A percentile compares a stretch with the other conserved stretches of the same genome.
Conservation (phyloP, 306 rosid genomes). For the Comarum palustre region DNA sequence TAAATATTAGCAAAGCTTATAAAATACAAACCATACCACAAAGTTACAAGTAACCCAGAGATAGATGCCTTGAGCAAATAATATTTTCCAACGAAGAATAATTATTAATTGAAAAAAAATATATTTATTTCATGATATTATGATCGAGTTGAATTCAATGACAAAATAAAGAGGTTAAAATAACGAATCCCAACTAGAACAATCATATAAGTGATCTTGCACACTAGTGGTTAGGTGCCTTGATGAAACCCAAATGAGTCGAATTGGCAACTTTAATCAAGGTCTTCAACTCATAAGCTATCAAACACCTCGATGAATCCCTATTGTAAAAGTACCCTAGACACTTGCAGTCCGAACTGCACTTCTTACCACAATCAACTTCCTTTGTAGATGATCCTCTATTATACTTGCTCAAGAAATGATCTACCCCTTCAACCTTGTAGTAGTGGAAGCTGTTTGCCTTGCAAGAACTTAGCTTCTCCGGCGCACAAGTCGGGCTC, state of each 20-base stretch:
- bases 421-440: conserved; percentile 57
- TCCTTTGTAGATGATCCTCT: conserved; percentile 40
- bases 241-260: conserved; percentile 53
- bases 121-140: not conserved
- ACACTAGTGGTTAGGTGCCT: conserved; percentile 41
- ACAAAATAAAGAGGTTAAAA: not conserved
- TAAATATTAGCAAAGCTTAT: too few relatives aligned
- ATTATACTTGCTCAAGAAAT: conserved; percentile 53
- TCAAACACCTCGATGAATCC: conserved; percentile 49
- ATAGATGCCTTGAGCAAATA: too few relatives aligned
- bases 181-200: not conserved
- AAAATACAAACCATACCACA: too few relatives aligned
- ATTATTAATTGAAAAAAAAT: not conserved
- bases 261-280: conserved; percentile 41
- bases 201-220: not conserved
- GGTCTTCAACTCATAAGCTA: conserved; percentile 52
- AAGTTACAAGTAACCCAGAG: too few relatives aligned
- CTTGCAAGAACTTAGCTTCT: conserved; percentile 36
- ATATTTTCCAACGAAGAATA: too few relatives aligned
- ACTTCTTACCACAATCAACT: conserved; percentile 43
- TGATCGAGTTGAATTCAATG: not conserved
- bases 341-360: conserved; percentile 55
- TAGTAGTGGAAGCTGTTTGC: conserved; percentile 46
- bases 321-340: conserved; percentile 53
- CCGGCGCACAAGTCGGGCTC: conserved; percentile 28